Evolutionary conservation across 768 basidiomycete genomes (phyloP).

Genomic region (Omphalotus guepiniiformis): DNA sequence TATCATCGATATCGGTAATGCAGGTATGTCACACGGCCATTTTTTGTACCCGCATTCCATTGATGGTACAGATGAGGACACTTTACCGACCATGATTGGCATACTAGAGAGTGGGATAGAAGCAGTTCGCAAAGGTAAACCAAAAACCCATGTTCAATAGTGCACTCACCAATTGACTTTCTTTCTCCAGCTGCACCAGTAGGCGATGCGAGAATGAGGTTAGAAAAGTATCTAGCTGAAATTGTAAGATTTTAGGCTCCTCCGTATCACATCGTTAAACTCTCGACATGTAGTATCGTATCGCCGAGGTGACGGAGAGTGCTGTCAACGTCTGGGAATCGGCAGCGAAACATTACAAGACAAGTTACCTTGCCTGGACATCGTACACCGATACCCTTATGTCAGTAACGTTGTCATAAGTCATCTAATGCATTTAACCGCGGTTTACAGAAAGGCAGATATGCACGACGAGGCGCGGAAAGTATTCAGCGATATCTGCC

Average conservation of each 20-base stretch:
- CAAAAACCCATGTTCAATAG: constrained; percentile 8
- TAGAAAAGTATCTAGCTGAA: constrained; percentile 80
- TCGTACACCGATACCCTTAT: constrained; percentile 69
- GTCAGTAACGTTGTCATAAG: constrained; percentile 38
- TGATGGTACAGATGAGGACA: constrained; percentile 36
- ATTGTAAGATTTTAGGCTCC: constrained; percentile 47
- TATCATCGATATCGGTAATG: constrained; percentile 39
- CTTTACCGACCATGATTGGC: constrained; percentile 47
- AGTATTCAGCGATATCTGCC: constrained; percentile 60
- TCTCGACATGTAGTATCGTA: constrained; percentile 37
- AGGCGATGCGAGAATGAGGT: constrained; percentile 72
- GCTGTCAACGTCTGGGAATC: constrained; percentile 61
- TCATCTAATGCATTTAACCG: constrained; percentile 6
- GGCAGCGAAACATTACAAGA: constrained; percentile 62
- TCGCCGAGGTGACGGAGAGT: constrained; percentile 46
- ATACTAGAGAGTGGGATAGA: constrained; percentile 62
- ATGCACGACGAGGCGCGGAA: constrained; percentile 58
- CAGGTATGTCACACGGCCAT: constrained; percentile 26
- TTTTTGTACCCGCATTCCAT: constrained; percentile 1
- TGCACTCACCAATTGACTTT: constrained; percentile 1
- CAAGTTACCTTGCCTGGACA: constrained; percentile 72
- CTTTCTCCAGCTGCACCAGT: constrained; percentile 44
- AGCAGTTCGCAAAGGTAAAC: constrained; percentile 52
- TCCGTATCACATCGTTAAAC: background rate
- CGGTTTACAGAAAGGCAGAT: constrained; percentile 41